These are phyloP conservation scores for Chalciporus pseudorubinellus DNA, from an alignment of 768 basidiomycete genomes.

Conservation along the genomic window DNA sequence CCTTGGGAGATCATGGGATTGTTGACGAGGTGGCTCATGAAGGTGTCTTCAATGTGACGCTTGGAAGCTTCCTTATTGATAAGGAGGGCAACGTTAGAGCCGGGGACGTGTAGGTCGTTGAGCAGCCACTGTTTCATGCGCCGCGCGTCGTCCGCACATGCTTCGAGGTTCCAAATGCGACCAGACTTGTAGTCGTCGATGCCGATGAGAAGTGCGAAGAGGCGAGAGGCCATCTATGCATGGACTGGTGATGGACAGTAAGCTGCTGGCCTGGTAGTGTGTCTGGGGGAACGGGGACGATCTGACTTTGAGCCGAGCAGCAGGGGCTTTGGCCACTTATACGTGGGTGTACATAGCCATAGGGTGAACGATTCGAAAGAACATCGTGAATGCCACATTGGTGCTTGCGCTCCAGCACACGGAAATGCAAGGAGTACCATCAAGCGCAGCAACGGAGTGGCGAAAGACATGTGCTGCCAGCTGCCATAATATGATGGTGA, in stretches of 20 bases:
- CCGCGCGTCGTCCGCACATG: conserved; percentile 63
- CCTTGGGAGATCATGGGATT: conserved; percentile 57
- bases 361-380: not conserved
- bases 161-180: conserved; percentile 61
- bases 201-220: conserved; percentile 68
- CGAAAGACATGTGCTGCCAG: not conserved
- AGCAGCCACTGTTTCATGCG: conserved; percentile 56
- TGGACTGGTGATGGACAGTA: conserved; percentile 9
- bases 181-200: conserved; percentile 69
- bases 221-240: conserved; percentile 40
- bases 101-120: conserved; percentile 56
- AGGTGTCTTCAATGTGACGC: conserved; percentile 55
- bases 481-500: conserved; percentile 5
- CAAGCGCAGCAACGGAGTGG: conserved; percentile 8
- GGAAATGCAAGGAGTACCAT: conserved; percentile 21
- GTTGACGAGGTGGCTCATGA: conserved; percentile 61
- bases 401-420: conserved; percentile 6
- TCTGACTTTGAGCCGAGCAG: conserved; percentile 5
- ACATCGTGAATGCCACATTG: conserved; percentile 2
- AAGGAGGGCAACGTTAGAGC: conserved; percentile 54
- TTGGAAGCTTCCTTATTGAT: conserved; percentile 61
- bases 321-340: conserved; percentile 14
- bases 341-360: conserved; percentile 13
- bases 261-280: conserved; percentile 10
- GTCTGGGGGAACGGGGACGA: conserved; percentile 5